A percentile compares a stretch with the other conserved stretches of the same genome.
phyloP scores from a whole-genome alignment of 2,329 filamentous ascomycete species.

The Sphaerulina vaccinii region DNA sequence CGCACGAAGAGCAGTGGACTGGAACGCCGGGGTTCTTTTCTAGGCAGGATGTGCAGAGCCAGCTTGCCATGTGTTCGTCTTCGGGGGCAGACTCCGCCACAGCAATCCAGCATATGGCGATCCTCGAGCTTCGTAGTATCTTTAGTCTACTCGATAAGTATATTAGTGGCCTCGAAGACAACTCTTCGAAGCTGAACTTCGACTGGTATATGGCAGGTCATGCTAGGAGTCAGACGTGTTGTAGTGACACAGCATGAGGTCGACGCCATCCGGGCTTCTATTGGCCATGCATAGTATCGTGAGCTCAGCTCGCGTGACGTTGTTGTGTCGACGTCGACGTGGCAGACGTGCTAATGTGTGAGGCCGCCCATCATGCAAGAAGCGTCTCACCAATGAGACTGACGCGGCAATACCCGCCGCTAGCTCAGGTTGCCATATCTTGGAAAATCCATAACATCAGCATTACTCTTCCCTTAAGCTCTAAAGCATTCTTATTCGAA shows the following conservation, averaged over 20 bases:
- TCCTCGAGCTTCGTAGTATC: no score
- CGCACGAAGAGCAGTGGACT: slow-evolving; percentile 2
- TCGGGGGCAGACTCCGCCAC: no score
- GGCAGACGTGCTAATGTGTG: no score
- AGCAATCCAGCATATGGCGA: no score
- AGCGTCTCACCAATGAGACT: no score
- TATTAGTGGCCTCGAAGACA: background rate
- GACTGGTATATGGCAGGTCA: background rate
- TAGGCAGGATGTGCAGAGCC: slow-evolving; percentile 3
- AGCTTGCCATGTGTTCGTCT: slow-evolving; percentile 6
- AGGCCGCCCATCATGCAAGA: no score
- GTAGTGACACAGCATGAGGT: slow-evolving; percentile 2
- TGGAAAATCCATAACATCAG: no score
- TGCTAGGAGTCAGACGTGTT: background rate
- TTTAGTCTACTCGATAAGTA: background rate
- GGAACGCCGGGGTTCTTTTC: slow-evolving; percentile 8
- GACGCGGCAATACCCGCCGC: no score
- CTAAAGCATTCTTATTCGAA: no score
- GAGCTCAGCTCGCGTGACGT: slow-evolving; percentile 8
- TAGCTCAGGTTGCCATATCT: no score
- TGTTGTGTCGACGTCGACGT: background rate
- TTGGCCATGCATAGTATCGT: background rate
- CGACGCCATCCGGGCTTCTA: background rate
- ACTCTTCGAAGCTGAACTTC: background rate
- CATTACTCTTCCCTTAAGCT: no score